Evolutionary conservation across 768 basidiomycete species (phyloP).

Genomic region (Tulasnella sp.): DNA sequence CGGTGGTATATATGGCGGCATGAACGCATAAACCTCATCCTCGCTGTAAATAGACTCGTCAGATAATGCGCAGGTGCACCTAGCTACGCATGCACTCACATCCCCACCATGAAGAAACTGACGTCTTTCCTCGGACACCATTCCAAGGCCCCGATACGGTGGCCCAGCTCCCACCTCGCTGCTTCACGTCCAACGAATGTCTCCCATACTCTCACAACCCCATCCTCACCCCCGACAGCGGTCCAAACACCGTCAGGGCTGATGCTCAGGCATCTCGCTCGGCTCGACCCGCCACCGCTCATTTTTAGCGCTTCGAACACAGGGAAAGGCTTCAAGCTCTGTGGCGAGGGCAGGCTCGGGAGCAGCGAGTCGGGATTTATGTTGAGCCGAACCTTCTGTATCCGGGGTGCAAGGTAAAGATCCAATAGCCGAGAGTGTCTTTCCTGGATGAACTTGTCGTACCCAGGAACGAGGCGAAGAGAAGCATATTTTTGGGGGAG

Average conservation of each 20-base stretch:
- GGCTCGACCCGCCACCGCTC: conserved; percentile 44
- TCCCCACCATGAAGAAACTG: conserved; percentile 63
- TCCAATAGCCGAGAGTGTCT: conserved; percentile 90
- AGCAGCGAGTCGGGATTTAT: conserved; percentile 86
- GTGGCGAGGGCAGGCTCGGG: conserved; percentile 88
- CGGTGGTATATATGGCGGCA: conserved; percentile 66
- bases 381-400: conserved; percentile 76
- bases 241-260: conserved; percentile 90
- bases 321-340: conserved; percentile 88
- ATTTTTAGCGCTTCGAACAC: conserved; percentile 67
- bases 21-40: conserved; percentile 64
- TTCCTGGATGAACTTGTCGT: conserved; percentile 83
- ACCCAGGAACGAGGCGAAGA: conserved; percentile 84
- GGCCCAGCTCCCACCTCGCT: conserved; percentile 71
- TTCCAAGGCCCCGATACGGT: conserved; percentile 71
- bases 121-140: conserved; percentile 89
- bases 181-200: conserved; percentile 79
- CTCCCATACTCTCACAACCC: conserved; percentile 84
- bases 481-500: conserved; percentile 77
- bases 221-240: conserved; percentile 82
- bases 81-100: conserved; percentile 46
- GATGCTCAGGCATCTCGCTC: conserved; percentile 62
- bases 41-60: conserved; percentile 40
- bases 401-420: conserved; percentile 88
- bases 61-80: background rate